Conservation (phyloP, 805 yeast species). For the Nakazawaea molendinolei region DNA sequence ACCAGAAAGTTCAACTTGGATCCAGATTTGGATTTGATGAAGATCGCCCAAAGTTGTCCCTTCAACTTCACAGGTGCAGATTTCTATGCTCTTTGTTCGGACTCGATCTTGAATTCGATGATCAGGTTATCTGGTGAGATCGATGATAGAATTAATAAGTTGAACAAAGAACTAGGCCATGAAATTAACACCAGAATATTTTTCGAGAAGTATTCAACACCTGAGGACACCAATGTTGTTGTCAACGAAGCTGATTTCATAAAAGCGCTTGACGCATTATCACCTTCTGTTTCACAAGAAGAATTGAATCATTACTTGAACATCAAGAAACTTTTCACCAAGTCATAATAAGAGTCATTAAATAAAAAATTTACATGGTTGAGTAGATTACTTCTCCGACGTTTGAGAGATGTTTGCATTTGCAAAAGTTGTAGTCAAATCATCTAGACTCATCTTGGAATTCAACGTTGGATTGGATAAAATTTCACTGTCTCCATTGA, state of each 20-base stretch:
- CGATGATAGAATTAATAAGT: slow-evolving; percentile 53
- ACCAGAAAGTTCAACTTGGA: slow-evolving; percentile 73
- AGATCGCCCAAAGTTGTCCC: slow-evolving; percentile 66
- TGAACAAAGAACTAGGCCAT: slow-evolving; percentile 37
- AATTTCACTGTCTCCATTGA: no score
- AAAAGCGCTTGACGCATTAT: slow-evolving; percentile 65
- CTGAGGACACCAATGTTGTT: slow-evolving; percentile 57
- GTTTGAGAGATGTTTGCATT: no score
- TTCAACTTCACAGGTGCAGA: slow-evolving; percentile 97
- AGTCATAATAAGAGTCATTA: no score
- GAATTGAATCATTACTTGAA: slow-evolving; percentile 77
- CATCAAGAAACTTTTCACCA: slow-evolving; percentile 81
- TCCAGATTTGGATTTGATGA: slow-evolving; percentile 48
- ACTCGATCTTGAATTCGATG: slow-evolving; percentile 96
- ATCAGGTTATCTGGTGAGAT: slow-evolving; percentile 75
- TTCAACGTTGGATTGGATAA: no score
- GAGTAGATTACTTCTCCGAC: no score
- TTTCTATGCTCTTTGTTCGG: slow-evolving; percentile 92
- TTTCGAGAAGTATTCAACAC: slow-evolving; percentile 77
- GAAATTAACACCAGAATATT: slow-evolving; percentile 72
- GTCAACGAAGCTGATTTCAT: slow-evolving; percentile 70
- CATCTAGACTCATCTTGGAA: no score
- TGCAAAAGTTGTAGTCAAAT: slow-evolving; percentile 10
- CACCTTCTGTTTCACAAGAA: slow-evolving; percentile 82
- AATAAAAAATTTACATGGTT: no score